Percentiles rank a stretch among this genome's conserved stretches.
phyloP scores from a whole-genome alignment of 306 rosid species.

The Inga leiocalycina region DNA sequence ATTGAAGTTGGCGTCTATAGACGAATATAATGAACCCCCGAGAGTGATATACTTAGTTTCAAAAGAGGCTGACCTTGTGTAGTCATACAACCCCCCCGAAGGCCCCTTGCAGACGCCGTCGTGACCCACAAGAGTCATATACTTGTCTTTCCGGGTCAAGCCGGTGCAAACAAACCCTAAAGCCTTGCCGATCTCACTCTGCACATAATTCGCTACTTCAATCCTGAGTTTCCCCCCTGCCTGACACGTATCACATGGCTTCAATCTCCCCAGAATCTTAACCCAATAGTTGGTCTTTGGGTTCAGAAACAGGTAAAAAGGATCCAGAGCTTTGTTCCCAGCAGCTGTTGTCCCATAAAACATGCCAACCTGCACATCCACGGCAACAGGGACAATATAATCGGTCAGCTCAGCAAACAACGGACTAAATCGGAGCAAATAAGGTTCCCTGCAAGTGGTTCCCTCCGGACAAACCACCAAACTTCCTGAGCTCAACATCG shows the following conservation, averaged over 20 bases:
- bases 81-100: background rate
- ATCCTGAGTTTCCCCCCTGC: constrained; percentile 50
- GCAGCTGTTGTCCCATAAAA: constrained; percentile 73
- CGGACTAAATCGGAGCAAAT: constrained; percentile 76
- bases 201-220: constrained; percentile 78
- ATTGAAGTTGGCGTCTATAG: no score
- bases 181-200: constrained; percentile 54
- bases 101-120: constrained; percentile 40
- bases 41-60: no score
- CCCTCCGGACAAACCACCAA: constrained; percentile 84
- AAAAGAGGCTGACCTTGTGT: background rate
- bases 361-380: constrained; percentile 56
- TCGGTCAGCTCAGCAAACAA: constrained; percentile 67
- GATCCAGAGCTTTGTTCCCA: constrained; percentile 63
- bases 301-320: constrained; percentile 50
- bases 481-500: constrained; percentile 46
- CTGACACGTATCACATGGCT: constrained; percentile 37
- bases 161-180: constrained; percentile 65
- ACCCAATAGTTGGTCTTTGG: constrained; percentile 48
- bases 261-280: constrained; percentile 40
- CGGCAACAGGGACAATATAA: constrained; percentile 68
- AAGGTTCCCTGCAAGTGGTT: constrained; percentile 84
- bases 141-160: constrained; percentile 70
- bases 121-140: constrained; percentile 63
- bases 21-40: background rate